Conservation (phyloP, 441 rosid genomes). For the Eruca vesicaria region DNA sequence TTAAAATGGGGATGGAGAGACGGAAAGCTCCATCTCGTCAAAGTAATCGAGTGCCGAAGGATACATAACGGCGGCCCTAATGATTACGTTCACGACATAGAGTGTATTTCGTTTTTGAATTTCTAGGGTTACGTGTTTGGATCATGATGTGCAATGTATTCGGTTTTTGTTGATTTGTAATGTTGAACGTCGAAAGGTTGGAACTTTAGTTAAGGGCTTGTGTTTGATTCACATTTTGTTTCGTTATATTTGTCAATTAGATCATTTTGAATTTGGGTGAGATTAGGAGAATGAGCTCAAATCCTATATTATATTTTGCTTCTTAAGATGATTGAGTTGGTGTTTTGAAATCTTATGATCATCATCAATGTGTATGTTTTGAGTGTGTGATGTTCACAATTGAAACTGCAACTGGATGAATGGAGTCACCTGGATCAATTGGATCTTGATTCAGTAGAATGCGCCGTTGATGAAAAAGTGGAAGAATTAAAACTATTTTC, state of each 20-base stretch:
- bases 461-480: conserved; percentile 96
- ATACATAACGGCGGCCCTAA: conserved; percentile 41
- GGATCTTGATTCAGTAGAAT: conserved; percentile 90
- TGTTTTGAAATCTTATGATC: neutral
- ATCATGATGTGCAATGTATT: neutral
- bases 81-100: conserved; percentile 91
- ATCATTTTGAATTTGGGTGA: conserved; percentile 6
- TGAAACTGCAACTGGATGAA: conserved; percentile 74
- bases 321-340: neutral
- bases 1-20: no score
- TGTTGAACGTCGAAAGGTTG: neutral
- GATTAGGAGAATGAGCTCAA: neutral
- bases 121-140: conserved; percentile 10
- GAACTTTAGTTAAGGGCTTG: neutral
- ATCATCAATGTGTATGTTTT: neutral
- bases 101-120: conserved; percentile 51
- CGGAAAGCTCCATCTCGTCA: conserved; percentile 84
- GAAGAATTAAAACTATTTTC: no score
- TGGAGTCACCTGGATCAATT: conserved; percentile 98
- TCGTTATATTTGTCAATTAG: no score
- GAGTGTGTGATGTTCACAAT: neutral
- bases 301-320: neutral
- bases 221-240: neutral
- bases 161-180: neutral
- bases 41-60: conserved; percentile 89